phyloP scores from a whole-genome alignment of 179 eudicot genomes.

The Spinacia oleracea region DNA sequence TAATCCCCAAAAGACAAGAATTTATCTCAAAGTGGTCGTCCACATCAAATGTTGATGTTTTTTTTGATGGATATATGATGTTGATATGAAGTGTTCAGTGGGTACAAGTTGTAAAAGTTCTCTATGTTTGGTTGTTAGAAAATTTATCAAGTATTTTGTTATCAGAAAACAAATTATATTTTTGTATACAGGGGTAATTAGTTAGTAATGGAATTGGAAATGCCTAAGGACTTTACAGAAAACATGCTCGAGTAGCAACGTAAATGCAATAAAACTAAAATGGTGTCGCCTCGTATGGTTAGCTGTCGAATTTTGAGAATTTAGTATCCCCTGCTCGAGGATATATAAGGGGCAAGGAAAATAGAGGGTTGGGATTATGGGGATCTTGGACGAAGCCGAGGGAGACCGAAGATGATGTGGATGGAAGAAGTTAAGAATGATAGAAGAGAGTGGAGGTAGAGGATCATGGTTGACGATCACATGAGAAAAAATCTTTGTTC shows the following conservation, averaged over 20 bases:
- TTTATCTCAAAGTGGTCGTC: background rate
- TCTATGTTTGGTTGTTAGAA: background rate
- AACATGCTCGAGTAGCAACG: background rate
- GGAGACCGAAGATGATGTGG: no score
- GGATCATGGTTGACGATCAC: no score
- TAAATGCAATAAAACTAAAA: background rate
- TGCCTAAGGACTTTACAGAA: background rate
- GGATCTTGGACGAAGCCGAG: no score
- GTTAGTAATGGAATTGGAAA: background rate
- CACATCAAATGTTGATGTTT: background rate
- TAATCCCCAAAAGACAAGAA: no score
- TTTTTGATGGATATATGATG: background rate
- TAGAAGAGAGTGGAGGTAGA: no score
- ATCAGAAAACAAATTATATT: no score
- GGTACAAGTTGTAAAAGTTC: background rate
- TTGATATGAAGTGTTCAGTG: background rate
- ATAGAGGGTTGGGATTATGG: no score
- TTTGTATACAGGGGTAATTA: background rate
- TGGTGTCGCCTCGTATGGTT: background rate
- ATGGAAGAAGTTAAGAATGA: no score
- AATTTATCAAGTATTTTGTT: no score
- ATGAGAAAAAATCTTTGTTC: no score
- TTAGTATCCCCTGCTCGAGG: background rate
- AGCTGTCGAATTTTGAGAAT: no score
- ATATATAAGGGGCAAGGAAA: background rate